Base-by-base conservation (phyloP, 805 yeast species). In the Brettanomyces bruxellensis region DNA sequence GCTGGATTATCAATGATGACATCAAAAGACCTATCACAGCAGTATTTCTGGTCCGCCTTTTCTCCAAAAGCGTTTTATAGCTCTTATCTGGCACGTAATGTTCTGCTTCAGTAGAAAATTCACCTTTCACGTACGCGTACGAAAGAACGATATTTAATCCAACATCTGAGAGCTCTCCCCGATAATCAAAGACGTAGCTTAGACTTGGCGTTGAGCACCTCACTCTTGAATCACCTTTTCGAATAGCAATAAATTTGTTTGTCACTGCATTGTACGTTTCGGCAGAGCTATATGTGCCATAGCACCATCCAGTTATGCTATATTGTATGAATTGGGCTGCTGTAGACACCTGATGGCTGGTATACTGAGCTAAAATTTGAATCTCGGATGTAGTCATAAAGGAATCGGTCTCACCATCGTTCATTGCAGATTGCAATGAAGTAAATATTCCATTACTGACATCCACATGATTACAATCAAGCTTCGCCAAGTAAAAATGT, bases 401-500 rank as follows among this genome's bases (percentile, higher is more conserved):
- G 13, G 59, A 52, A 28, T 40, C 37, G 8, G 11, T 25, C 12
- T 28, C 34, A 11, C 37, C 37, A 13, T 12, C 6, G 28, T 49
- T 47, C 4, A 51, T 55, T 8, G 56, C 45, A 3, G 42, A 12
- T 41, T 76, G 58, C 45, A 75, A 58, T 4, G 73, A 65, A 24
- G 68, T 58, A 52, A 76, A 79, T 7, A 80, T 58, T 1, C 85
- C 86, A 18, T 62, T 53, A 1, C 80, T 71, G 18, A 80, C 74
- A 49, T 76, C 78, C 5, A 71, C 59, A 51, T 75, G 80, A 4
- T 74, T 68, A 48, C 79, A 76, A 53, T 73, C 71, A 36, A 80
- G 61, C 37, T 69, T 55, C 5, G 68, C 64, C 8, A 71, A 55
- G 25, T 51, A 52, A 3, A 37, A 38, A 13, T 25, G n/a, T 9